Conservation (phyloP, 257 asterid species). For the Solanum acaule region DNA sequence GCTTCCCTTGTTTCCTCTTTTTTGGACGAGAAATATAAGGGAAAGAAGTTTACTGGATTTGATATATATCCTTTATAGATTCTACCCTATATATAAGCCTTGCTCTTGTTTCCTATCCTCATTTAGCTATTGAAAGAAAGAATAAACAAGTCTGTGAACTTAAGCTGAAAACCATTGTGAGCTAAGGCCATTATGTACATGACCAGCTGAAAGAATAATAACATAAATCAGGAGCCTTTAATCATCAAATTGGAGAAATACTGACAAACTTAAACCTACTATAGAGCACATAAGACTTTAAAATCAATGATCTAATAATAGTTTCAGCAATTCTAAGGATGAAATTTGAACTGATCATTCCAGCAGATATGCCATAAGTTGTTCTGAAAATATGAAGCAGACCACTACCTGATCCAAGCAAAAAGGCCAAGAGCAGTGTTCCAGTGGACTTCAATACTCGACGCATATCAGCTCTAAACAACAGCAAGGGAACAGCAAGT, state of each 20-base stretch:
- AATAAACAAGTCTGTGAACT: neutral
- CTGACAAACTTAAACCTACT: neutral
- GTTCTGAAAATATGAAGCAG: neutral
- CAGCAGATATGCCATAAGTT: neutral
- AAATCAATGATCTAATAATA: neutral
- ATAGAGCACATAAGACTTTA: neutral
- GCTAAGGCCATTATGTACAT: neutral
- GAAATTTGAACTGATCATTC: neutral
- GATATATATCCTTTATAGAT: neutral
- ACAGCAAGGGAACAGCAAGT: slow-evolving; percentile 77
- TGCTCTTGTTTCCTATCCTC: neutral
- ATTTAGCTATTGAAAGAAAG: neutral
- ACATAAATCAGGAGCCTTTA: neutral
- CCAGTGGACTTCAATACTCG: slow-evolving; percentile 73
- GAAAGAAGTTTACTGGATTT: neutral
- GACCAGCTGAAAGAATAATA: neutral
- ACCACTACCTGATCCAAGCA: slow-evolving; percentile 80
- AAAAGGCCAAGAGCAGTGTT: slow-evolving; percentile 62
- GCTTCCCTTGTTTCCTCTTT: neutral
- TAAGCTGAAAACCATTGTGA: neutral
- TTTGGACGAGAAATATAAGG: neutral
- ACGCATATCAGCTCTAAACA: slow-evolving; percentile 87
- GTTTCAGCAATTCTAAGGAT: neutral
- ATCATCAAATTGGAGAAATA: neutral
- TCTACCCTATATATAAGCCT: neutral